Conservation (phyloP, 2,329 filamentous ascomycete genomes). For the Xenoacremonium recifei region DNA sequence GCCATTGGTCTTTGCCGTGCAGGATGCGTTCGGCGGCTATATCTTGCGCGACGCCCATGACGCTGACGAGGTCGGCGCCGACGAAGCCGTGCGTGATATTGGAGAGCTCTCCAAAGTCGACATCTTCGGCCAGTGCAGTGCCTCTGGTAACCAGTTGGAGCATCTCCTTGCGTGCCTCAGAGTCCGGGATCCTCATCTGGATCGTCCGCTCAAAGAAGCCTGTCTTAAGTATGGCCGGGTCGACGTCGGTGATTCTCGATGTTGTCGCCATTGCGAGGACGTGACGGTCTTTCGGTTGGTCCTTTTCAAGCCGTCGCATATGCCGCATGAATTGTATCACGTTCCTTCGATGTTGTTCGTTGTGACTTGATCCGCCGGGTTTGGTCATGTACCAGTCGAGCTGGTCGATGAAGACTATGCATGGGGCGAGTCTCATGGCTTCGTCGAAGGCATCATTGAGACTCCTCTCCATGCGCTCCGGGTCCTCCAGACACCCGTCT, state of each 20-base stretch:
- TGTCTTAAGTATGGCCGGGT: slow-evolving; percentile 71
- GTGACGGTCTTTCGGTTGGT: slow-evolving; percentile 67
- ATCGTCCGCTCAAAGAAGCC: slow-evolving; percentile 82
- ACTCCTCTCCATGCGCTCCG: slow-evolving; percentile 38
- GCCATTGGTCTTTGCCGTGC: neutral
- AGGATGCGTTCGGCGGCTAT: slow-evolving; percentile 32
- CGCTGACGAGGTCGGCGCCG: slow-evolving; percentile 77
- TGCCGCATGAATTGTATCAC: slow-evolving; percentile 80
- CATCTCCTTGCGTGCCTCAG: slow-evolving; percentile 74
- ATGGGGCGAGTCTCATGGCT: slow-evolving; percentile 81
- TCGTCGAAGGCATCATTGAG: slow-evolving; percentile 59
- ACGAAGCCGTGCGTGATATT: slow-evolving; percentile 91
- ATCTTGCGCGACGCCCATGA: slow-evolving; percentile 48
- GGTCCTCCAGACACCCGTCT: slow-evolving; percentile 34
- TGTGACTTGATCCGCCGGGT: slow-evolving; percentile 70
- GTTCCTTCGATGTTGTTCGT: slow-evolving; percentile 87
- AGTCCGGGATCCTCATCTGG: slow-evolving; percentile 83
- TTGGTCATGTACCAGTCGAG: slow-evolving; percentile 85
- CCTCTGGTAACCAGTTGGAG: slow-evolving; percentile 69
- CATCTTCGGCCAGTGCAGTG: slow-evolving; percentile 61
- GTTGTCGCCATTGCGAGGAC: slow-evolving; percentile 92
- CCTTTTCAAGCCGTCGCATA: slow-evolving; percentile 77
- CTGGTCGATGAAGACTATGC: slow-evolving; percentile 87
- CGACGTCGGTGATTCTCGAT: slow-evolving; percentile 81
- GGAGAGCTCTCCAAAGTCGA: slow-evolving; percentile 73